Base-by-base conservation (phyloP, 2,329 filamentous ascomycete genomes). In the Sporothrix luriei region DNA sequence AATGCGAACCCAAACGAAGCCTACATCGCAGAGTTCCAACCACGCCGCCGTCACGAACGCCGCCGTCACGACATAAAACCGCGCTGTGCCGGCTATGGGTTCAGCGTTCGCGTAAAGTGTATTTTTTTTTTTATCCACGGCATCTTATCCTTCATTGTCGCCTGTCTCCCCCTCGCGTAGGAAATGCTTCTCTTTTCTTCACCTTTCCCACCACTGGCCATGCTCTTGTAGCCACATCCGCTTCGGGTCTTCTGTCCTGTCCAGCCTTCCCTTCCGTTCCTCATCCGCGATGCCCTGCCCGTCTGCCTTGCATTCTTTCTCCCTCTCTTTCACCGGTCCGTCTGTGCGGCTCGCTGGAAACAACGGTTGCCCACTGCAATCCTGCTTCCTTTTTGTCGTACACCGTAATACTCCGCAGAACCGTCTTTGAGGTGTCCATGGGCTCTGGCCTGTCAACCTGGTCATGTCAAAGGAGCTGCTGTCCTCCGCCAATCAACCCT, bases 281-380 rank as follows among this genome's bases (percentile, higher is more conserved):
- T 43, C 40, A 43, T 13, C 33, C 11, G 40, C 14, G 4, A 13
- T 16, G 40, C 40, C 14, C 40, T 48, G 48, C 16, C 48, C n/a
- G 14, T 21, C 14, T 57, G 26, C 9, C 33, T 26, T 33, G 29
- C 33, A 33, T 38, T 59, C 29, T 38, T 13, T 14, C 26, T n/a
- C 16, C 33, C 10, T 55, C 14, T 59, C 26, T 59, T 59, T 40
- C 54, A 59, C 54, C 54, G 54, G 29, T 59, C 54, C 5, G 54
- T 59, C 54, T 40, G 54, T 59, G 29, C 54, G 29, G 29, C 16
- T 59, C 54, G 16, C 19, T 59, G 33, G 54, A 29, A 59, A 19
- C 51, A 21, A 38, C 54, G 7, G 26, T 11, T n/a, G 52, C 52
- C 26, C 52, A 55, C 54, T 52, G 49, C n/a, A 16, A 24, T 52